These are phyloP conservation scores for Colletotrichum endophyticum DNA, from an alignment of 2,329 filamentous ascomycete species.

Conservation along the genomic window DNA sequence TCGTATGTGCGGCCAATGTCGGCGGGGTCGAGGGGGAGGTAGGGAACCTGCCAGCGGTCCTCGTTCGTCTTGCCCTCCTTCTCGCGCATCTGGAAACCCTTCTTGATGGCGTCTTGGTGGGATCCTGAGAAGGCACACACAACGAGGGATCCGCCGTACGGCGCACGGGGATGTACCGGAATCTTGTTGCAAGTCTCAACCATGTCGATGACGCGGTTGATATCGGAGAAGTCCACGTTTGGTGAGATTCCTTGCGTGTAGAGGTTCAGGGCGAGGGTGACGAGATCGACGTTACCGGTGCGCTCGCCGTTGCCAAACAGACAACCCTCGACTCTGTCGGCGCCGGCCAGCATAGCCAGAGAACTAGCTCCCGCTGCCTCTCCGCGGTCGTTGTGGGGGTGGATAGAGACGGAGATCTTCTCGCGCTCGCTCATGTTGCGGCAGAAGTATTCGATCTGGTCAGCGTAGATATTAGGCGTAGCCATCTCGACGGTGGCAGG, in stretches of 20 bases:
- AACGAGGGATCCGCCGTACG: conserved; percentile 91
- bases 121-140: conserved; percentile 90
- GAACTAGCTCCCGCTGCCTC: conserved; percentile 90
- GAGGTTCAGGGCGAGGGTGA: conserved; percentile 89
- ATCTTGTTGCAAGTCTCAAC: conserved; percentile 96
- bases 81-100: conserved; percentile 79
- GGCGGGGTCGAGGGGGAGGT: conserved; percentile 89
- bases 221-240: conserved; percentile 88
- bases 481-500: conserved; percentile 95
- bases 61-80: conserved; percentile 62
- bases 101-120: conserved; percentile 97
- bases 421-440: conserved; percentile 82
- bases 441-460: conserved; percentile 97
- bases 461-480: conserved; percentile 94
- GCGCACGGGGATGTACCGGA: conserved; percentile 85
- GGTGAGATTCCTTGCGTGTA: conserved; percentile 92
- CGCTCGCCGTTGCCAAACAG: conserved; percentile 95
- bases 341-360: conserved; percentile 94
- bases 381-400: conserved; percentile 93
- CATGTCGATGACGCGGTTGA: conserved; percentile 82
- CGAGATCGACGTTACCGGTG: conserved; percentile 93
- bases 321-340: conserved; percentile 91
- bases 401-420: conserved; percentile 86
- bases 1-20: conserved; percentile 98
- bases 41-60: conserved; percentile 77